Evolutionary conservation across 148 eudicot genomes (phyloP).

Genomic region (Arctostaphylos glauca): DNA sequence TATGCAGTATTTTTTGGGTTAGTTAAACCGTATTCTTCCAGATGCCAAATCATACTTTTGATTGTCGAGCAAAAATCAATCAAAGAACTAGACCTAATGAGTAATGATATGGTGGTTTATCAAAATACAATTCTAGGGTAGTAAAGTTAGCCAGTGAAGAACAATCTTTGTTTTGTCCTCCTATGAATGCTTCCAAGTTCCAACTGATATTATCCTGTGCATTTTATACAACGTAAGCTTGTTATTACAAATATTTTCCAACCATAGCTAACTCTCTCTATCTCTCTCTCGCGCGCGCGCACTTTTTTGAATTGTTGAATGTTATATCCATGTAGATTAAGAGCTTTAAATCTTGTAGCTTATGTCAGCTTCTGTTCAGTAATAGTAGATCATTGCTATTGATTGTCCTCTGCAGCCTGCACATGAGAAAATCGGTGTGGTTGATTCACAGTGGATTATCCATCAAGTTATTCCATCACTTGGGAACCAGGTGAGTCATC

Average conservation of each 20-base stretch:
- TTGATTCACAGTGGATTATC: constrained; percentile 79
- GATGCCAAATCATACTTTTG: background rate
- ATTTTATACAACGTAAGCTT: background rate
- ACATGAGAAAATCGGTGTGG: constrained; percentile 88
- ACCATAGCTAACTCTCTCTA: background rate
- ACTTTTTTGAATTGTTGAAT: background rate
- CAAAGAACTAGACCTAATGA: background rate
- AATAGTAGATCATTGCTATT: background rate
- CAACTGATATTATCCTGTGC: background rate
- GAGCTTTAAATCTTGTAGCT: constrained; percentile 5
- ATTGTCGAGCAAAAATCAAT: background rate
- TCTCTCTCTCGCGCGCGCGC: background rate
- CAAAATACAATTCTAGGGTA: background rate
- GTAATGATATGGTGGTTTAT: background rate
- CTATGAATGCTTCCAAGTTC: background rate
- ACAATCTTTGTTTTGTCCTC: background rate
- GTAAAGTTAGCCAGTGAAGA: background rate
- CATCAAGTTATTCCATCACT: constrained; percentile 83
- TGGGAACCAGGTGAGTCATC: constrained; percentile 52
- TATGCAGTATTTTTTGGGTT: background rate
- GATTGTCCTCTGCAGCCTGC: constrained; percentile 58
- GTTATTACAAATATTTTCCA: background rate
- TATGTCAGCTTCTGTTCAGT: background rate
- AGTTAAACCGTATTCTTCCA: background rate
- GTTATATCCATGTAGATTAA: background rate